Evolutionary conservation across 2,329 filamentous ascomycete species (phyloP).

Genomic region (Arthroderma uncinatum): DNA sequence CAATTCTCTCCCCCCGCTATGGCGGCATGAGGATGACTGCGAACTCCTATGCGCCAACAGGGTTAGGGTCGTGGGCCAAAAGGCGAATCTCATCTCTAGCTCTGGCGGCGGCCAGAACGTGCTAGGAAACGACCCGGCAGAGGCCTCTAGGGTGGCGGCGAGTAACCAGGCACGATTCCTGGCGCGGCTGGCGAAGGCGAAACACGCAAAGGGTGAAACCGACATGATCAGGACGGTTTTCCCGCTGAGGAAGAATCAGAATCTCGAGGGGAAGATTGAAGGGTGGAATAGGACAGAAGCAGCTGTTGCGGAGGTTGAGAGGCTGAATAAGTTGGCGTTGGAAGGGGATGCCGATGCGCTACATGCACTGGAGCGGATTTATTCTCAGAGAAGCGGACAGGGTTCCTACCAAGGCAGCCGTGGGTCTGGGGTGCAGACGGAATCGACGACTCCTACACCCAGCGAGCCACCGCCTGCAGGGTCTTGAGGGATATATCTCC

Average conservation of each 20-base stretch:
- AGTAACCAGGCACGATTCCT: slow-evolving; percentile 47
- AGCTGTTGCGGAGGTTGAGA: slow-evolving; percentile 27
- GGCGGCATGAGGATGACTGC: slow-evolving; percentile 38
- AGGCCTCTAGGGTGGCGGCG: slow-evolving; percentile 19
- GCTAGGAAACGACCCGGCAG: background rate
- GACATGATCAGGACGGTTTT: slow-evolving; percentile 55
- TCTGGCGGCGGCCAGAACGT: slow-evolving; percentile 12
- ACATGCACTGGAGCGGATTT: slow-evolving; percentile 28
- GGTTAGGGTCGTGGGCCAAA: slow-evolving; percentile 57
- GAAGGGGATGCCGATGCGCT: slow-evolving; percentile 30
- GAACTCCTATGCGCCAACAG: slow-evolving; percentile 63
- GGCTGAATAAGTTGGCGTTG: slow-evolving; percentile 27
- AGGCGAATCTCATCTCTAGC: slow-evolving; percentile 48
- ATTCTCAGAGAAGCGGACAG: slow-evolving; percentile 17
- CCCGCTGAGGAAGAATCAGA: slow-evolving; percentile 23
- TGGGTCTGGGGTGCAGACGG: slow-evolving; percentile 3
- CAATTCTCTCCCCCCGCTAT: slow-evolving; percentile 41
- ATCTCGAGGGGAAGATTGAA: slow-evolving; percentile 23
- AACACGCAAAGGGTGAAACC: slow-evolving; percentile 51
- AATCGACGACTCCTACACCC: background rate
- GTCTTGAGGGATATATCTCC: background rate
- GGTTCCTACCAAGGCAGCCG: background rate
- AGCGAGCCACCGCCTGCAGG: background rate
- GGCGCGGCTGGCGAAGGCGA: slow-evolving; percentile 54
- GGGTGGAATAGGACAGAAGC: slow-evolving; percentile 32